These are phyloP conservation scores for Barbarea vulgaris DNA, from an alignment of 345 rosid species.

Conservation along the genomic window DNA sequence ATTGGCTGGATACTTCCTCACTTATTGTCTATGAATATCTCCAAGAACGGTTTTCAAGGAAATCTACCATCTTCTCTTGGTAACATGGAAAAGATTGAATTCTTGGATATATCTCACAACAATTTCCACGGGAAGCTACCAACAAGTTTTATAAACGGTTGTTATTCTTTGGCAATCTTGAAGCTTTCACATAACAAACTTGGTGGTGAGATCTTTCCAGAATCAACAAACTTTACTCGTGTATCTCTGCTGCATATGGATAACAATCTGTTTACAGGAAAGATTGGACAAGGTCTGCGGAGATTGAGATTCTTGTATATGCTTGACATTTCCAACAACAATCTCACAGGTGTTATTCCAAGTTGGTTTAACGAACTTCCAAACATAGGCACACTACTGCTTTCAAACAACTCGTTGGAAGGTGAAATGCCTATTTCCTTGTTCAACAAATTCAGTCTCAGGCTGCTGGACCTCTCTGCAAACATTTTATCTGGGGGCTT, in stretches of 20 bases:
- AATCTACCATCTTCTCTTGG: background rate
- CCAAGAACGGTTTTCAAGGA: background rate
- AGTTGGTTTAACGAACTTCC: background rate
- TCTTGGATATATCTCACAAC: background rate
- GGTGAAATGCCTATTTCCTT: background rate
- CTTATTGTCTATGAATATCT: background rate
- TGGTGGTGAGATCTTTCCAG: background rate
- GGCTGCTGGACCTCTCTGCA: background rate
- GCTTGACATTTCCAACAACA: background rate
- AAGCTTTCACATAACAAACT: background rate
- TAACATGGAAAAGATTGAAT: background rate
- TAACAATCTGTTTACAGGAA: background rate
- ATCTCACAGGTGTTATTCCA: background rate
- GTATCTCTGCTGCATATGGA: rapidly evolving
- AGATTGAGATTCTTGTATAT: rapidly evolving
- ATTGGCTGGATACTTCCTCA: background rate
- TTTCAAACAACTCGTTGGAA: background rate
- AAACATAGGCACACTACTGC: rapidly evolving
- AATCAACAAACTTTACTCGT: background rate
- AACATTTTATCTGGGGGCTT: background rate
- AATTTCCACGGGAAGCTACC: background rate
- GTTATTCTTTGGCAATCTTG: background rate
- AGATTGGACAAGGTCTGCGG: background rate
- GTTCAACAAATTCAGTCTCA: rapidly evolving
- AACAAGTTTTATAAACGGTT: background rate